A percentile compares a stretch with the other conserved stretches of the same genome.
Conservation (phyloP, 139 green algal genomes). For the Spirogloea muscicola region DNA sequence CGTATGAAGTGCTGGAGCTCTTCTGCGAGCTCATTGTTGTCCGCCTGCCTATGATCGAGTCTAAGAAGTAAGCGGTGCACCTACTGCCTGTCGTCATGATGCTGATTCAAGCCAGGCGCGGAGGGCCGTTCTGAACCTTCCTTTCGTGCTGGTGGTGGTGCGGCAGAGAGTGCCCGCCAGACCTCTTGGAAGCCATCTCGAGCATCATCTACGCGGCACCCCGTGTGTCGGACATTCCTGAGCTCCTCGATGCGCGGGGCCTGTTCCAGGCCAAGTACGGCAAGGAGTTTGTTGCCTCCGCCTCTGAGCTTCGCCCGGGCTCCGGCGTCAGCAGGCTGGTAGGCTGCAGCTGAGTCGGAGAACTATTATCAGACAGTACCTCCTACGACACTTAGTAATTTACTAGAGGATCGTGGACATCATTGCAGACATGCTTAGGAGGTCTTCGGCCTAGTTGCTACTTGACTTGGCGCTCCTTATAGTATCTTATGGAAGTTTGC, state of each 20-base stretch:
- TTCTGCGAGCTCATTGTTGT: slow-evolving; percentile 84
- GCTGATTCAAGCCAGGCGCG: too few relatives aligned
- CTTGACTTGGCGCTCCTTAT: too few relatives aligned
- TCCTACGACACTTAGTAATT: too few relatives aligned
- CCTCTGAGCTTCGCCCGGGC: slow-evolving; percentile 32
- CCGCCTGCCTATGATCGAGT: slow-evolving; percentile 69
- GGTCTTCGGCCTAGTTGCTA: too few relatives aligned
- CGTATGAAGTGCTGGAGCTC: slow-evolving; percentile 85
- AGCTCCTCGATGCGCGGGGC: slow-evolving; percentile 14
- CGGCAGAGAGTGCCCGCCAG: slow-evolving; percentile 37
- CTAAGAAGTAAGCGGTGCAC: slow-evolving; percentile 47
- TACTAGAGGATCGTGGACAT: too few relatives aligned
- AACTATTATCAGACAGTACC: too few relatives aligned
- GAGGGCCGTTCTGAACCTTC: too few relatives aligned
- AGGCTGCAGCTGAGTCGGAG: too few relatives aligned
- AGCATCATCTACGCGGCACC: slow-evolving; percentile 47
- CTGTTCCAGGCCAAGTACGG: slow-evolving; percentile 39
- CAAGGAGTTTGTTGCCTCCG: slow-evolving; percentile 42
- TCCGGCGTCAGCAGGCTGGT: slow-evolving; percentile 45
- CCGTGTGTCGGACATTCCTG: slow-evolving; percentile 28
- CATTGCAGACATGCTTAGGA: too few relatives aligned
- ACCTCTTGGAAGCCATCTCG: slow-evolving; percentile 36
- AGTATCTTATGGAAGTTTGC: too few relatives aligned
- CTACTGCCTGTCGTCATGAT: too few relatives aligned
- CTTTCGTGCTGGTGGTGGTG: background rate